phyloP scores from a whole-genome alignment of 2,329 filamentous ascomycete species.

The Ophiocordyceps camponoti-saundersi region DNA sequence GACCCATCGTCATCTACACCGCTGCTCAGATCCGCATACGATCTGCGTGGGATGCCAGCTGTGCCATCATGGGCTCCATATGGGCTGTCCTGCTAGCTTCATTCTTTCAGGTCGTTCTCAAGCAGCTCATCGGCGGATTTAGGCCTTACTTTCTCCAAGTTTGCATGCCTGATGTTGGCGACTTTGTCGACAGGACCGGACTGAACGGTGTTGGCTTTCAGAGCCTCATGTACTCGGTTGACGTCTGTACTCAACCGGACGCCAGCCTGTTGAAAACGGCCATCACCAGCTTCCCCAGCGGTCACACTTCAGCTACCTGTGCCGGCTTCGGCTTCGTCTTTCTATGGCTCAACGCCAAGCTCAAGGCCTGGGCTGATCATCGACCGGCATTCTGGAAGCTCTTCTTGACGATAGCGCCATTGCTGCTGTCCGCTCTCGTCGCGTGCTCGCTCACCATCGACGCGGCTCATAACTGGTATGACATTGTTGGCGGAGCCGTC shows the following conservation, averaged over 20 bases:
- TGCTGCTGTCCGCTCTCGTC: constrained; percentile 43
- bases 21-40: constrained; percentile 39
- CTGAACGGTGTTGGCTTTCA: constrained; percentile 32
- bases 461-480: constrained; percentile 53
- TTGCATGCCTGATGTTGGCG: constrained; percentile 38
- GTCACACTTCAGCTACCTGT: constrained; percentile 48
- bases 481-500: constrained; percentile 43
- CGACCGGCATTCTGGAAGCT: constrained; percentile 53
- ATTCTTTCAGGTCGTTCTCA: constrained; percentile 50
- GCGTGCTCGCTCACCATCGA: constrained; percentile 46
- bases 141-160: constrained; percentile 47
- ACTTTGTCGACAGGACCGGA: constrained; percentile 14
- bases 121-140: constrained; percentile 47
- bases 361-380: constrained; percentile 52
- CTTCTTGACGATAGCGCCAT: constrained; percentile 35
- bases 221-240: constrained; percentile 45
- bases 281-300: constrained; percentile 50
- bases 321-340: constrained; percentile 47
- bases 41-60: constrained; percentile 43
- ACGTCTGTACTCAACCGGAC: constrained; percentile 41
- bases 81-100: constrained; percentile 42
- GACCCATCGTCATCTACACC: constrained; percentile 41
- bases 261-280: constrained; percentile 37
- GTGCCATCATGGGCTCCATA: constrained; percentile 41
- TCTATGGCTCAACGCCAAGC: constrained; percentile 54